Base-by-base conservation (phyloP, 805 yeast species). In the Yamadazyma tumulicola region DNA sequence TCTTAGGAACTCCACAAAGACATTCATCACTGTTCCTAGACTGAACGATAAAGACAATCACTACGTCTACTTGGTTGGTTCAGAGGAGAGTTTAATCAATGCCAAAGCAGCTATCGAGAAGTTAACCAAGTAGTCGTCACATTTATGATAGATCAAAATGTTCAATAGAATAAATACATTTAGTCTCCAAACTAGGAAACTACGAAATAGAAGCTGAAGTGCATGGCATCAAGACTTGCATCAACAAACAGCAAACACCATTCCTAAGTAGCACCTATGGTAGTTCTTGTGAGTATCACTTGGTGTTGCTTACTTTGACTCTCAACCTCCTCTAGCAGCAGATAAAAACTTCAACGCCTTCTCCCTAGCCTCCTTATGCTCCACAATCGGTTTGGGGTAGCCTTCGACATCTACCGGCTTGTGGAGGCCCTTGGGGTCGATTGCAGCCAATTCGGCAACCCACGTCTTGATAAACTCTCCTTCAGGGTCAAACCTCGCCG, bases 1-100 rank as follows among this genome's bases (percentile, higher is more conserved):
- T 44, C 70, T 85, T 39, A 78, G 93, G 64, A 63, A 64, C 18
- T 63, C 69, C 38, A 66, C 83, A 14, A 76, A 74, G 13, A 69
- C 82, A 24, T 68, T 74, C 38, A 74, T 85, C 42, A 67, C 69
- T 32, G 77, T 84, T 35, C 94, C 93, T 46, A 76, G 77, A 57
- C 61, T 63, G 29, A 57, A 56, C 30, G 83, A 79, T 42, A 64
- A 69, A 42, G 51, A 70, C 42, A 63, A 67, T 43, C 71, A 79
- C 39, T 74, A 74, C 41, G 67, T 83, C 26, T 71, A 69, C 49
- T 57, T 84, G 45, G 73, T 75, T 47, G 94, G 93, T 43, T 61
- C 74, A 19, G 68, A 65, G 41, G 76, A 68, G 29, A 72, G 74
- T 39, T 72, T 84, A 48, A 45, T 49, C 19, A 36, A 35, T 20